Evolutionary conservation across 176 grass and related monocot genomes (phyloP).

Genomic region (Triticum timopheevii): DNA sequence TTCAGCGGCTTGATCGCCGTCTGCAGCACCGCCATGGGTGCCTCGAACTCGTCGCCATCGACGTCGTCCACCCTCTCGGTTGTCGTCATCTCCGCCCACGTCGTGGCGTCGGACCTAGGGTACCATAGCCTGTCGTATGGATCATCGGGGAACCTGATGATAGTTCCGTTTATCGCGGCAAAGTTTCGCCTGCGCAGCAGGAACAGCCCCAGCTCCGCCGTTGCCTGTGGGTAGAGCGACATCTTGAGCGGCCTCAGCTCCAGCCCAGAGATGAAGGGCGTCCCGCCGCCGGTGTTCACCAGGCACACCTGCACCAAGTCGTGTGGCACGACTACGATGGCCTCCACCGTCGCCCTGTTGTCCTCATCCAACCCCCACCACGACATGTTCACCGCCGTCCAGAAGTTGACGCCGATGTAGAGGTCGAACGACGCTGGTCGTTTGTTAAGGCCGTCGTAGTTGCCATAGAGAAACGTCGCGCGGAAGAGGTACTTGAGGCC

Average conservation of each 20-base stretch:
- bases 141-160: slow-evolving; percentile 52
- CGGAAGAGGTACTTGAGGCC: slow-evolving; percentile 36
- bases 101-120: background rate
- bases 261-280: slow-evolving; percentile 12
- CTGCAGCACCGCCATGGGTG: slow-evolving; percentile 53
- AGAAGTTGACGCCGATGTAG: slow-evolving; percentile 34
- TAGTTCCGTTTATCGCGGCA: background rate
- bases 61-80: background rate
- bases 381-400: slow-evolving; percentile 34
- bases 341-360: background rate
- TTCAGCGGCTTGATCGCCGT: slow-evolving; percentile 42
- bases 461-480: background rate
- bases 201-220: slow-evolving; percentile 28
- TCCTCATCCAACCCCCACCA: background rate
- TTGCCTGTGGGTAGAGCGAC: slow-evolving; percentile 18
- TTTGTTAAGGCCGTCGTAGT: background rate
- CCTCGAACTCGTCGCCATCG: background rate
- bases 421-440: background rate
- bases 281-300: background rate
- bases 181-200: background rate
- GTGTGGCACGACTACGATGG: background rate
- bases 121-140: slow-evolving; percentile 31
- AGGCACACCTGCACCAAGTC: background rate
- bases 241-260: slow-evolving; percentile 53
- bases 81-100: slow-evolving; percentile 13